Evolutionary conservation across 768 basidiomycete species (phyloP), one percentile per base, ranked within the genome.

Genomic region (Suillus bovinus): DNA sequence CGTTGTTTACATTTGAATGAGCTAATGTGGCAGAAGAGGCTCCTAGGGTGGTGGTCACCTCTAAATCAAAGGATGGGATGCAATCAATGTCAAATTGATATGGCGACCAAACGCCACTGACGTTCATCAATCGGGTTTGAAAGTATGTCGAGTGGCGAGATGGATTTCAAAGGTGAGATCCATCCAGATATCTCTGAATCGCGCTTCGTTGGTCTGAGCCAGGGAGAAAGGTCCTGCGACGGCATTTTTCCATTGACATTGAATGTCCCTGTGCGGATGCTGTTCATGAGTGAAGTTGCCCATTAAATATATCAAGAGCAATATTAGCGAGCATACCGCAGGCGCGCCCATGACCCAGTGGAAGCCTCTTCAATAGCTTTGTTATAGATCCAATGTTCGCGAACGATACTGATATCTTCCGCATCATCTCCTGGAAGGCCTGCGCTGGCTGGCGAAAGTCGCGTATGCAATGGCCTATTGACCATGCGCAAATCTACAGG

Each of bases 221-320:
- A 93, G 3, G 81, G 72, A 5, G 84, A 83, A 10, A 94, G 74
- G 69, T 91, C 89, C 65, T 90, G 87, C 3, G 87, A 85, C 1
- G 93, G 90, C 41, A 83, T 66, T 68, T 86, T 87, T 1, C 90
- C 91, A 67, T 93, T 92, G 52, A 94, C 91, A 67, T 94, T 94
- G 78, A 94, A 94, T 0, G 90, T 91, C 24, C 92, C 91, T 20
- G 89, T 63, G 7, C 90, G 86, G 55, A 93, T 69, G 36, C 89
- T 90, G 64, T 14, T 39, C 29, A 60, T 34, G 53, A 36, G 24
- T 31, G 8, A 24, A 33, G 41, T 57, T 62, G 66, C 46, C 65
- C 39, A 1, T 29, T n/a, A 36, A 39, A 16, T 13, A 24, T 16
- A 52, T 29, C 59, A 22, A 31, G 42, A 27, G 14, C 10, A 10